phyloP scores from a whole-genome alignment of 129 eudicot species.

The Tagetes patula region DNA sequence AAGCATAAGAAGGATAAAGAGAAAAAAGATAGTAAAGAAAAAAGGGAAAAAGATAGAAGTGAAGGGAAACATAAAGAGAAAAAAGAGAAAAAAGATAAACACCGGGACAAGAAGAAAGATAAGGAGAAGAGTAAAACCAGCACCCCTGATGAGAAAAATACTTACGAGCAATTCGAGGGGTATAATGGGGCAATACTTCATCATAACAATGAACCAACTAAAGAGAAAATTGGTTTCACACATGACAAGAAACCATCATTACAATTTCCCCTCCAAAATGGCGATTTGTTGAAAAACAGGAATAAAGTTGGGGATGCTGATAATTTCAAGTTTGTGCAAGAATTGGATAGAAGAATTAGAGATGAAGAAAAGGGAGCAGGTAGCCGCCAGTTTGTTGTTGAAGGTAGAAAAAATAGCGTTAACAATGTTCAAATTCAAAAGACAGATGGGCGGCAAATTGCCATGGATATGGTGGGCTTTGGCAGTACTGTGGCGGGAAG shows the following conservation, averaged over 20 bases:
- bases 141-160: constrained; percentile 42
- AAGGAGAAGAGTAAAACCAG: constrained; percentile 51
- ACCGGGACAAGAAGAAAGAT: constrained; percentile 60
- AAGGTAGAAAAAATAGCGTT: constrained; percentile 35
- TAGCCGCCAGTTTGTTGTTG: constrained; percentile 49
- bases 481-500: constrained; percentile 23
- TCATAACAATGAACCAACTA: constrained; percentile 33
- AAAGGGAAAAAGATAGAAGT: constrained; percentile 55
- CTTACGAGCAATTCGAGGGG: constrained; percentile 32
- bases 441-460: constrained; percentile 32
- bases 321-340: constrained; percentile 49
- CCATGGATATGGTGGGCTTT: constrained; percentile 26
- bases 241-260: constrained; percentile 26
- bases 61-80: constrained; percentile 60
- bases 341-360: constrained; percentile 54
- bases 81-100: constrained; percentile 67
- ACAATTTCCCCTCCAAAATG: constrained; percentile 40
- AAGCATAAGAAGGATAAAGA: constrained; percentile 75
- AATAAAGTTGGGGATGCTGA: constrained; percentile 31
- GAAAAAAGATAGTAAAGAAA: constrained; percentile 60
- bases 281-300: constrained; percentile 35
- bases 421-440: constrained; percentile 32
- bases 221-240: constrained; percentile 26
- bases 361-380: constrained; percentile 55
- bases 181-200: constrained; percentile 40